These are phyloP conservation scores for Zygotorulaspora danielsina DNA, from an alignment of 805 yeast species.

Conservation along the genomic window DNA sequence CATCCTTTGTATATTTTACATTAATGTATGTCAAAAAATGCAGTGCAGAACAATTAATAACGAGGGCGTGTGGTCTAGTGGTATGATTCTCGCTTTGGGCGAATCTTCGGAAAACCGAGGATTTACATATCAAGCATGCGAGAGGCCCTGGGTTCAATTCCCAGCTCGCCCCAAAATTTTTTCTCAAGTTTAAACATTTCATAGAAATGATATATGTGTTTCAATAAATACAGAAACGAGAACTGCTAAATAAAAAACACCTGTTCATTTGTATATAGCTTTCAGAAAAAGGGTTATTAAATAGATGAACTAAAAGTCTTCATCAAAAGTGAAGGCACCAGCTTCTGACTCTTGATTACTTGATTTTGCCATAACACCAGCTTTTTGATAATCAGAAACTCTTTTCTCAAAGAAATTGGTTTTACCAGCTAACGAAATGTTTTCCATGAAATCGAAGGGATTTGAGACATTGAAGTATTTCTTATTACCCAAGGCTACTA, in stretches of 20 bases:
- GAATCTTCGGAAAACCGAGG: slow-evolving; percentile 15
- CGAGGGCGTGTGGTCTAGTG: slow-evolving; percentile 35
- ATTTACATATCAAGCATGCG: slow-evolving; percentile 34
- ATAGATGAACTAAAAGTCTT: slow-evolving; percentile 64
- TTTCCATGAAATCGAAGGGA: slow-evolving; percentile 99
- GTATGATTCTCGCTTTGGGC: slow-evolving; percentile 36
- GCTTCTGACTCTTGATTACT: slow-evolving; percentile 46
- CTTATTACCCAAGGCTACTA: slow-evolving; percentile 85
- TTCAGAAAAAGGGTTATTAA: neutral
- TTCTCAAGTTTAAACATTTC: neutral
- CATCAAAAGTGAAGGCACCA: slow-evolving; percentile 77
- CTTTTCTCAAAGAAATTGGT: slow-evolving; percentile 99
- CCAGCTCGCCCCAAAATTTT: slow-evolving; percentile 37
- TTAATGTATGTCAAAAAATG: too few relatives aligned
- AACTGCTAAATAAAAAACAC: too few relatives aligned
- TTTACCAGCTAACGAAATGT: slow-evolving; percentile 96
- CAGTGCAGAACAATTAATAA: too few relatives aligned
- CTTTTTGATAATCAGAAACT: slow-evolving; percentile 97
- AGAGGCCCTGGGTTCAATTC: slow-evolving; percentile 56
- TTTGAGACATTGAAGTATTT: slow-evolving; percentile 82
- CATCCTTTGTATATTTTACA: too few relatives aligned
- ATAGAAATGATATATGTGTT: neutral
- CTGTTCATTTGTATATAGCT: slow-evolving; percentile 1
- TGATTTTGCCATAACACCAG: slow-evolving; percentile 92
- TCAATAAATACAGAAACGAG: neutral